Conservation (phyloP, 495 filamentous ascomycete genomes). For the Penicillium fimorum region DNA sequence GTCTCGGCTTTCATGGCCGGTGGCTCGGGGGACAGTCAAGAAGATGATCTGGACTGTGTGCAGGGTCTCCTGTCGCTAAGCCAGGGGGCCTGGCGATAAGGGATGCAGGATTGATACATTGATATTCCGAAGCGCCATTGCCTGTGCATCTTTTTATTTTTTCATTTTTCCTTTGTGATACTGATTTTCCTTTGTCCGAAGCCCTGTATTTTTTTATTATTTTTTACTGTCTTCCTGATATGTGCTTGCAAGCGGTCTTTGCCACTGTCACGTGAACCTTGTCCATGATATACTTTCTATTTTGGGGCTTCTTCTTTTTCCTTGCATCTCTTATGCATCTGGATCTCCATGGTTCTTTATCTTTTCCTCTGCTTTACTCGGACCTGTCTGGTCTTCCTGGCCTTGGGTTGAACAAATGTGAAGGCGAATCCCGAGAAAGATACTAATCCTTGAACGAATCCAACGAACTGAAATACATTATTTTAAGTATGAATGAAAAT, state of each 20-base stretch:
- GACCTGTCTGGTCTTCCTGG: background rate
- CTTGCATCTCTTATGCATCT: slow-evolving; percentile 11
- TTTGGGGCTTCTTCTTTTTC: slow-evolving; percentile 9
- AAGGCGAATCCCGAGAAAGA: slow-evolving; percentile 18
- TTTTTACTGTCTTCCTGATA: slow-evolving; percentile 26
- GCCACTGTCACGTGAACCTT: slow-evolving; percentile 31
- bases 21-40: slow-evolving; percentile 56
- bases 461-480: slow-evolving; percentile 19
- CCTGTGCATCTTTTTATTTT: slow-evolving; percentile 9
- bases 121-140: slow-evolving; percentile 3
- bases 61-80: slow-evolving; percentile 75
- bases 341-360: slow-evolving; percentile 7
- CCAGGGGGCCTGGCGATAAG: slow-evolving; percentile 59
- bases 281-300: slow-evolving; percentile 24
- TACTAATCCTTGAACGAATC: slow-evolving; percentile 33
- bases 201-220: slow-evolving; percentile 20
- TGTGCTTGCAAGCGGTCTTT: slow-evolving; percentile 39
- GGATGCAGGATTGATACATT: slow-evolving; percentile 3
- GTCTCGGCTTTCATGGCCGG: slow-evolving; percentile 68
- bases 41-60: slow-evolving; percentile 74
- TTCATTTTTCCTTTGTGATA: slow-evolving; percentile 23
- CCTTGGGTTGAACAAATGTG: slow-evolving; percentile 6
- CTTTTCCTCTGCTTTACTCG: background rate
- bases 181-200: slow-evolving; percentile 18
- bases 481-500: slow-evolving; percentile 8